phyloP scores from a whole-genome alignment of 495 filamentous ascomycete species.

The Aspergillus funiculosus region DNA sequence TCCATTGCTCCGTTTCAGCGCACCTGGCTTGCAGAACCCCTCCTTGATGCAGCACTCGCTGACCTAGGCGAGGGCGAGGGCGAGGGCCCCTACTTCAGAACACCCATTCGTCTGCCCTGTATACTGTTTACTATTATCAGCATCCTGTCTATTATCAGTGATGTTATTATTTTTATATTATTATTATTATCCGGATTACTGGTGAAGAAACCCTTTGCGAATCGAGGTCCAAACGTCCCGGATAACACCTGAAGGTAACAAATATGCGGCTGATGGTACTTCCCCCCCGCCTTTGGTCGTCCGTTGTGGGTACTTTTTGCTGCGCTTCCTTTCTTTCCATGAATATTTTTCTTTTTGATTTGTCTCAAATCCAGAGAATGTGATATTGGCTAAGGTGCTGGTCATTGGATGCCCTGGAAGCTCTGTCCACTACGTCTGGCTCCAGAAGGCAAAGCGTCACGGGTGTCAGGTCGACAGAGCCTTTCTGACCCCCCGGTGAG shows the following conservation, averaged over 20 bases:
- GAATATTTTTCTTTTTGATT: slow-evolving; percentile 6
- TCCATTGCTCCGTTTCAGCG: background rate
- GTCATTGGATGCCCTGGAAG: slow-evolving; percentile 18
- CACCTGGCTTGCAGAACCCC: background rate
- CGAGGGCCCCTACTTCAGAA: too few relatives aligned
- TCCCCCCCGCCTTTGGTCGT: slow-evolving; percentile 4
- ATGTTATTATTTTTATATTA: slow-evolving; percentile 1
- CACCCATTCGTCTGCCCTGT: background rate
- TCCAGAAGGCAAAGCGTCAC: background rate
- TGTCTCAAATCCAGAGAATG: slow-evolving; percentile 3
- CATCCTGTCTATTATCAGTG: too few relatives aligned
- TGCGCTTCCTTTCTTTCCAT: slow-evolving; percentile 1
- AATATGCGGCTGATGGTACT: too few relatives aligned
- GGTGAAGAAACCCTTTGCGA: background rate
- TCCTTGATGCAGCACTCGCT: too few relatives aligned
- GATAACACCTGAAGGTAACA: too few relatives aligned
- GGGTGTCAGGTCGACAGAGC: background rate
- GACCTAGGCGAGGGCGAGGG: slow-evolving; percentile 1
- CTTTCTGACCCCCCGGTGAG: slow-evolving; percentile 12
- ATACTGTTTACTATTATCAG: too few relatives aligned
- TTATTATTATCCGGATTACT: too few relatives aligned
- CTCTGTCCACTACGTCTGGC: slow-evolving; percentile 10
- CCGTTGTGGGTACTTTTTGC: slow-evolving; percentile 2
- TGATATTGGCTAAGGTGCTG: slow-evolving; percentile 4
- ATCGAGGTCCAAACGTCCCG: slow-evolving; percentile 13